Percentiles rank a stretch among this genome's conserved stretches.
These are phyloP conservation scores for Amborella trichopoda DNA, from an alignment of 164 flowering plant genomes.

Conservation along the genomic window DNA sequence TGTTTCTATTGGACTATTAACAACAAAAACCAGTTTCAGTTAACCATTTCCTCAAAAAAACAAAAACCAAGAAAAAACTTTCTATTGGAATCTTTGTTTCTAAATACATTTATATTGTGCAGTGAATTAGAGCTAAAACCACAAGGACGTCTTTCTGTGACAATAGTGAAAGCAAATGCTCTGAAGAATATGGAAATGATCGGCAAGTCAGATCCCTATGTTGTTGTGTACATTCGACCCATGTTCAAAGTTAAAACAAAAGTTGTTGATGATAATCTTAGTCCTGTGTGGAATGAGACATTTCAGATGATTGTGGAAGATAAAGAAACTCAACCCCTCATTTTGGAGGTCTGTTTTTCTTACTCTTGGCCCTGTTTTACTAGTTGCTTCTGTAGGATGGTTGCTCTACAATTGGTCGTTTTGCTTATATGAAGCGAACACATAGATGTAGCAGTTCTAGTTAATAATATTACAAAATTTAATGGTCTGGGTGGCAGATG, in stretches of 20 bases:
- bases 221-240: slow-evolving; percentile 59
- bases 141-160: slow-evolving; percentile 60
- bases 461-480: too few species aligned
- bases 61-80: too few species aligned
- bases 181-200: slow-evolving; percentile 97
- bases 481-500: too few species aligned
- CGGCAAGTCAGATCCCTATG: slow-evolving; percentile 98
- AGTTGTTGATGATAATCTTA: slow-evolving; percentile 69
- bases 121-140: slow-evolving; percentile 98
- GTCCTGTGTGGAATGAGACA: slow-evolving; percentile 86
- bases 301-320: slow-evolving; percentile 92
- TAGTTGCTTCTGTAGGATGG: too few species aligned
- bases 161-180: slow-evolving; percentile 61
- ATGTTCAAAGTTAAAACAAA: slow-evolving; percentile 75
- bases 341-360: slow-evolving; percentile 75
- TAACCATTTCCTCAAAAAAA: too few species aligned
- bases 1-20: too few species aligned
- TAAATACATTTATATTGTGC: slow-evolving; percentile 26
- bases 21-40: too few species aligned
- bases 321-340: slow-evolving; percentile 83
- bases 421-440: too few species aligned
- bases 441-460: too few species aligned
- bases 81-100: too few species aligned
- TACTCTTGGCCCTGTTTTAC: too few species aligned
- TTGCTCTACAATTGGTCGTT: too few species aligned